phyloP scores from a whole-genome alignment of 192 early-diverging fungal genomes.

The Coemansia sp. region DNA sequence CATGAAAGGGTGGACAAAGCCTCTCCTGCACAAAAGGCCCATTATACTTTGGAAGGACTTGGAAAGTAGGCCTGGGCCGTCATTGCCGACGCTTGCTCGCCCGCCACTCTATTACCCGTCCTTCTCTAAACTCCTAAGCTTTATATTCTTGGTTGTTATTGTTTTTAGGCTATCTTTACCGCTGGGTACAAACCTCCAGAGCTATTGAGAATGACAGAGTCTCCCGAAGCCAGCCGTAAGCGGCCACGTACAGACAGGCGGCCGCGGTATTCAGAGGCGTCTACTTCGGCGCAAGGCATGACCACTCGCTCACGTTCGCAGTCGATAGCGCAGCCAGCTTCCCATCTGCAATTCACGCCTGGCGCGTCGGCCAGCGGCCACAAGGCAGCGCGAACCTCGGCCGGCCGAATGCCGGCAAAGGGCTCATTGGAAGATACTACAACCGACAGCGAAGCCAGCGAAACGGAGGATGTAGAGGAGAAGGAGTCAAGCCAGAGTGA shows the following conservation, averaged over 20 bases:
- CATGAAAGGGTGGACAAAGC: neutral
- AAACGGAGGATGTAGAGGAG: neutral
- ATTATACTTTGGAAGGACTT: neutral
- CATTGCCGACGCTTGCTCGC: neutral
- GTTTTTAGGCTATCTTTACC: neutral
- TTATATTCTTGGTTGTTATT: neutral
- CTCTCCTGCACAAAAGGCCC: neutral
- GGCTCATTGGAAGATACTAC: neutral
- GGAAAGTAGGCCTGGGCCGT: neutral
- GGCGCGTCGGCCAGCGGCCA: neutral
- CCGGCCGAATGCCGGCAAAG: constrained; percentile 1
- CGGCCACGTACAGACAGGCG: constrained; percentile 31
- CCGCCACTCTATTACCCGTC: neutral
- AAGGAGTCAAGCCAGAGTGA: neutral
- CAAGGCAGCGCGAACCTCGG: neutral
- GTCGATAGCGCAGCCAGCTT: constrained; percentile 21
- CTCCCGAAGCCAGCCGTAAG: constrained; percentile 39
- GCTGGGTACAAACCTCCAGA: neutral
- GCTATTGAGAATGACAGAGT: constrained; percentile 27
- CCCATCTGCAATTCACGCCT: neutral
- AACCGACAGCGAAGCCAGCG: constrained; percentile 1
- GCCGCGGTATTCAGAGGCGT: constrained; percentile 12
- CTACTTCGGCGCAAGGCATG: constrained; percentile 24
- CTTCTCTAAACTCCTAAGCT: neutral
- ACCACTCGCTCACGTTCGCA: constrained; percentile 46